These are phyloP conservation scores for Rhodocollybia butyracea DNA, from an alignment of 768 basidiomycete species.

Conservation along the genomic window DNA sequence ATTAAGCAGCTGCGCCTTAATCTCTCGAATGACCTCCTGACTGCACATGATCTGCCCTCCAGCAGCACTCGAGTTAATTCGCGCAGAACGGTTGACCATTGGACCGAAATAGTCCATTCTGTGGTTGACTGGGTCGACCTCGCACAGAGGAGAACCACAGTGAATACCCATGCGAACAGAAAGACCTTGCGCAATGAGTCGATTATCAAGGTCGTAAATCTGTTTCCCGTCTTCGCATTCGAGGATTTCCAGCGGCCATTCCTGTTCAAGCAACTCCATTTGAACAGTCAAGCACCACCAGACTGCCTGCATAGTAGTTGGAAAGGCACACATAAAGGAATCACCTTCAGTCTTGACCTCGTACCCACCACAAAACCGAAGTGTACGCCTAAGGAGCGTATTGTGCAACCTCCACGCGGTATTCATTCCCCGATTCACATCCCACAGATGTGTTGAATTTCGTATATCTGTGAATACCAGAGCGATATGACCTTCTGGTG, in stretches of 20 bases:
- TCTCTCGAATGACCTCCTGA: constrained; percentile 81
- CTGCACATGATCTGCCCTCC: constrained; percentile 96
- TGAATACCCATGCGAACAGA: constrained; percentile 98
- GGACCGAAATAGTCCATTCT: constrained; percentile 99
- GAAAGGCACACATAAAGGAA: constrained; percentile 98
- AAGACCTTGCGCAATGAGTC: constrained; percentile 78
- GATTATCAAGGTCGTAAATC: constrained; percentile 62
- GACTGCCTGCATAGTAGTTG: constrained; percentile 78
- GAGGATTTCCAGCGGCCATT: constrained; percentile 92
- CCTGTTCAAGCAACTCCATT: constrained; percentile 69
- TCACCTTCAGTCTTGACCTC: constrained; percentile 99
- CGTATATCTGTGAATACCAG: constrained; percentile 98
- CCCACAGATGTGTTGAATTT: constrained; percentile 96
- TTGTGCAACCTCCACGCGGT: constrained; percentile 93
- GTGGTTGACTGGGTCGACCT: constrained; percentile 84
- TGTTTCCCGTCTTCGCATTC: constrained; percentile 90
- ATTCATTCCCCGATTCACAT: constrained; percentile 92
- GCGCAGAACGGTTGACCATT: constrained; percentile 90
- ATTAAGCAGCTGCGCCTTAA: constrained; percentile 58
- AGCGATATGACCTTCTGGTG: constrained; percentile 85
- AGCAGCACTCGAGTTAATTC: constrained; percentile 76
- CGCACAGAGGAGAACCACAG: constrained; percentile 85
- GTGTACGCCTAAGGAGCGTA: constrained; percentile 73
- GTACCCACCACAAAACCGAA: constrained; percentile 92
- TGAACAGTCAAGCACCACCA: constrained; percentile 92